Conservation (phyloP, 768 basidiomycete genomes). For the Agaricus sinodeliciosus region DNA sequence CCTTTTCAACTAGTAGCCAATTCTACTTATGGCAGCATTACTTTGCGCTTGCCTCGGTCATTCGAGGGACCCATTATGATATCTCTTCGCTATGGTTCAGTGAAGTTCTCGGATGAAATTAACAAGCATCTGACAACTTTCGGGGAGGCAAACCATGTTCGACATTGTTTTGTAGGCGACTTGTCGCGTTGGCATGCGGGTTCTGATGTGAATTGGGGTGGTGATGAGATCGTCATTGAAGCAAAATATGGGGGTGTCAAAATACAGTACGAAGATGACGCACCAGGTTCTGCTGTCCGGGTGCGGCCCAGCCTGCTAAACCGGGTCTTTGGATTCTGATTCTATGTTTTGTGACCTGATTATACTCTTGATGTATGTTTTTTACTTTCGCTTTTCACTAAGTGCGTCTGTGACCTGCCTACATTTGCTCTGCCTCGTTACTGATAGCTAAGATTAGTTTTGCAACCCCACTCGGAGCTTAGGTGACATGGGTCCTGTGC, state of each 20-base stretch:
- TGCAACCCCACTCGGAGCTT: slow-evolving; percentile 3
- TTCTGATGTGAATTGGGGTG: slow-evolving; percentile 24
- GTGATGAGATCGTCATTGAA: slow-evolving; percentile 32
- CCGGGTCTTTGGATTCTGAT: slow-evolving; percentile 39
- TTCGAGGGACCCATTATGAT: slow-evolving; percentile 33
- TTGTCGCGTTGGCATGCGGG: slow-evolving; percentile 21
- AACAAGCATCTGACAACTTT: slow-evolving; percentile 23
- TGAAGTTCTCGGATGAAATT: slow-evolving; percentile 28
- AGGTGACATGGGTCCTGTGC: not conserved
- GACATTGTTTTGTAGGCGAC: slow-evolving; percentile 37
- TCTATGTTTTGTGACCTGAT: not conserved
- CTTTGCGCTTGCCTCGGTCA: slow-evolving; percentile 30
- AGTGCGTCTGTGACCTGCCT: too few species aligned
- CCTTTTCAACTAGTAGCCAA: slow-evolving; percentile 20
- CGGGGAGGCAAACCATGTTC: slow-evolving; percentile 23
- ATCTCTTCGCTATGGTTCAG: slow-evolving; percentile 24
- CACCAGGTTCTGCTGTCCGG: slow-evolving; percentile 16
- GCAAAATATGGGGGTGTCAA: slow-evolving; percentile 30
- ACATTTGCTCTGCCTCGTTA: not conserved
- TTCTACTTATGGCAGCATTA: slow-evolving; percentile 26
- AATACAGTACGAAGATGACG: slow-evolving; percentile 31
- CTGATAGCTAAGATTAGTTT: slow-evolving; percentile 1
- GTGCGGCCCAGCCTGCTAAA: slow-evolving; percentile 53
- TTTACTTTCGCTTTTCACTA: not conserved
- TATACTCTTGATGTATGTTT: slow-evolving; percentile 2